Evolutionary conservation across 305 asterid genomes (phyloP).

Genomic region (Fraxinus sp.): DNA sequence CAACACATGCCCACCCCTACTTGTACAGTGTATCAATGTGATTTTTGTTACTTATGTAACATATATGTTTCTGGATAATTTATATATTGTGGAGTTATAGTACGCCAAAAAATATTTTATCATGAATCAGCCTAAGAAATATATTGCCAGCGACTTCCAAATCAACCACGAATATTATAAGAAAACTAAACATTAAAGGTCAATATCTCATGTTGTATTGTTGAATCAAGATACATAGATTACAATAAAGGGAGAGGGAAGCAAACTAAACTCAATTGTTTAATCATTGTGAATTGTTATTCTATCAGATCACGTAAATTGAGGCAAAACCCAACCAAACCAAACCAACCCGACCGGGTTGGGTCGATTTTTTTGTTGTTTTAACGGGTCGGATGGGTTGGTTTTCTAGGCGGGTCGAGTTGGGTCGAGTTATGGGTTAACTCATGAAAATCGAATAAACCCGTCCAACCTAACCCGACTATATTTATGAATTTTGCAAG

Average conservation of each 20-base stretch:
- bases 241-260: conserved; percentile 10
- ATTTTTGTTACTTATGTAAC: neutral
- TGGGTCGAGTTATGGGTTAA: too few species aligned
- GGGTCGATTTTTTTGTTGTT: too few species aligned
- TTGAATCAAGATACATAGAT: neutral
- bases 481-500: too few species aligned
- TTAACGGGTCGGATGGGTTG: too few species aligned
- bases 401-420: too few species aligned
- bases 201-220: neutral
- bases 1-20: too few species aligned
- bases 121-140: neutral
- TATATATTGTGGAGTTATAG: neutral
- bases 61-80: neutral
- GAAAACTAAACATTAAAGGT: conserved; percentile 8
- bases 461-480: too few species aligned
- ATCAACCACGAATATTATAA: neutral
- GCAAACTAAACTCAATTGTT: neutral
- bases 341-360: too few species aligned
- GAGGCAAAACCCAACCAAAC: too few species aligned
- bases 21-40: neutral
- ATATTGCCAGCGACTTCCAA: neutral
- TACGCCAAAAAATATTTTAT: neutral
- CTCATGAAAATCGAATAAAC: too few species aligned
- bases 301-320: neutral
- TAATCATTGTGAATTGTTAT: neutral